Base-by-base conservation (phyloP, 2,329 filamentous ascomycete species). In the Exophiala oligosperma region DNA sequence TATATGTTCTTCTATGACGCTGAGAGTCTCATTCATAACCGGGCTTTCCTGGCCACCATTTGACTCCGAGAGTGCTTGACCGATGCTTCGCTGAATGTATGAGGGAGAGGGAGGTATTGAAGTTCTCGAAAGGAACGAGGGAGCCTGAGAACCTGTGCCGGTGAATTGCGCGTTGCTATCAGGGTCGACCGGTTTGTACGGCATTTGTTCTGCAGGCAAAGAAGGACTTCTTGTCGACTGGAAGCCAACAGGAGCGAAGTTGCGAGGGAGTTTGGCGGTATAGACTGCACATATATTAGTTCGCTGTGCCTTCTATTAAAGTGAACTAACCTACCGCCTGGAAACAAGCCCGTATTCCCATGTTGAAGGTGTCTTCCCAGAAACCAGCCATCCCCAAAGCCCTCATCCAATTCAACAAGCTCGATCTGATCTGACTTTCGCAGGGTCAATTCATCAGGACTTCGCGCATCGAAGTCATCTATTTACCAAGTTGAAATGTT, bases 1-100 rank as follows among this genome's bases (percentile, higher is more conserved):
- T 67, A 97, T 96, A 71, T 97, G 93, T 74, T 97, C 93, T 72
- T 97, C 89, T 68, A 97, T 97, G 58, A 97, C 93, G 69, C 92
- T 96, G 52, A 97, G 77, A 0, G 93, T 97, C 72, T 97, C 92
- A 71, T 92, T 92, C 79, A 97, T 89, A 50, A 97, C 92, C 9
- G 90, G 89, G 69, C 86, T 89, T 54, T 86, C 84, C 65, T 85
- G 78, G 17, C 78, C 71, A 67, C 59, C 68, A 44, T 74, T 77
- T 66, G 85, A 78, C 60, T 77, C 77, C 56, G 77, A 74, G 49
- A 84, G 70, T 47, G 76, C 72, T 60, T 79, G 71, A 57, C 74
- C 71, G 59, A 80, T 74, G 41, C 74, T 74, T 53, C 75, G 72
- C 60, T 79, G 77, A 7, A 71, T 67, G 43, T 75, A 65, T 5